A percentile compares a stretch with the other conserved stretches of the same genome.
phyloP scores from a whole-genome alignment of 1,284 basidiomycete species.

The Puccinia polysora region DNA sequence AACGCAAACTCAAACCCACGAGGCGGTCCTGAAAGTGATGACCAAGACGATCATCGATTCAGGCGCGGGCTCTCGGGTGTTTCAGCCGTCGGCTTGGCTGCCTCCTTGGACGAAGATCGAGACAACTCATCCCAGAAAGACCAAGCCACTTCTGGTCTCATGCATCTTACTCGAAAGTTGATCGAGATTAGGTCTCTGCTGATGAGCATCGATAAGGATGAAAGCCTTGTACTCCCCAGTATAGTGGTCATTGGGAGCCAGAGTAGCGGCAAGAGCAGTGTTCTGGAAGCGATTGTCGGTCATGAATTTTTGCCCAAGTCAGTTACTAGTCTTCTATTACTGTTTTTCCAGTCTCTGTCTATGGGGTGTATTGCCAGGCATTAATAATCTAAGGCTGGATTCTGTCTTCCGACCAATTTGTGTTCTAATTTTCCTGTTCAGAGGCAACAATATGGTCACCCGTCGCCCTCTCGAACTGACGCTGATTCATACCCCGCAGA shows the following conservation, averaged over 20 bases:
- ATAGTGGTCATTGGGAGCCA: slow-evolving; percentile 98
- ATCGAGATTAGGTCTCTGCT: slow-evolving; percentile 94
- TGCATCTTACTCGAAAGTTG: slow-evolving; percentile 88
- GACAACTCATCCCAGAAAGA: slow-evolving; percentile 1
- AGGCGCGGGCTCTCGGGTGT: background rate
- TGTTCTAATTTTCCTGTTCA: slow-evolving; percentile 51
- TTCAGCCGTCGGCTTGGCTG: slow-evolving; percentile 19
- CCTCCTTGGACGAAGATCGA: slow-evolving; percentile 2
- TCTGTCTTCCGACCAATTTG: background rate
- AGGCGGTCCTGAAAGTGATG: slow-evolving; percentile 1
- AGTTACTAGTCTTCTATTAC: slow-evolving; percentile 49
- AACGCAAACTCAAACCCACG: slow-evolving; percentile 19
- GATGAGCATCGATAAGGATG: slow-evolving; percentile 89
- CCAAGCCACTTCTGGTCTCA: slow-evolving; percentile 57
- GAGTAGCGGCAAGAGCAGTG: slow-evolving; percentile 95
- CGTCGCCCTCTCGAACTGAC: slow-evolving; percentile 96
- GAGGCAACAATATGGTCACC: slow-evolving; percentile 99
- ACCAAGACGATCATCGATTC: background rate
- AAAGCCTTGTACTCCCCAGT: slow-evolving; percentile 84
- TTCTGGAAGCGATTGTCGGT: slow-evolving; percentile 94
- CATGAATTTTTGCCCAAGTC: slow-evolving; percentile 98
- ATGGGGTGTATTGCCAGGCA: no score
- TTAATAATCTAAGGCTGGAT: no score
- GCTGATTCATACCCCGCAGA: slow-evolving; percentile 77
- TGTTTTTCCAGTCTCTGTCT: background rate